Evolutionary conservation across 208 protist species (phyloP).

Genomic region (Leishmania martiniquensis): DNA sequence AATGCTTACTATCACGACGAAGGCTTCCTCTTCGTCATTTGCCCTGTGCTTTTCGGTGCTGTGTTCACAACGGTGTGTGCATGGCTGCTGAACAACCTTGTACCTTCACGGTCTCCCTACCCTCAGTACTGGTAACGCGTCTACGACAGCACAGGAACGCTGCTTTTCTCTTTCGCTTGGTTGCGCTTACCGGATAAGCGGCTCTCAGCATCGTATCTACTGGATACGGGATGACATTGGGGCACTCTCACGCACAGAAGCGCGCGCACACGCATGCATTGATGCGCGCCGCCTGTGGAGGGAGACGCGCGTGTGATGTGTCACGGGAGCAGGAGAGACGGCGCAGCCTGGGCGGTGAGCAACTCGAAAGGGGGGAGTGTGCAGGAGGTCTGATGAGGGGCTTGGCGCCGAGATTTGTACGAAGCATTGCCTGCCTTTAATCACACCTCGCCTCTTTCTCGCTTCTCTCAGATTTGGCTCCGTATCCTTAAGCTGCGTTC

Average conservation of each 20-base stretch:
- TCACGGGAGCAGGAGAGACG: background rate
- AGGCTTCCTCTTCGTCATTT: slow-evolving; percentile 70
- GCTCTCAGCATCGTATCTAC: too few relatives aligned
- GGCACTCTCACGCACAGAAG: background rate
- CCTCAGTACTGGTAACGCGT: slow-evolving; percentile 60
- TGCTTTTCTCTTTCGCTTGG: background rate
- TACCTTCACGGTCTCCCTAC: slow-evolving; percentile 59
- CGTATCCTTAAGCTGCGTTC: background rate
- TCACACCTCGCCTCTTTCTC: background rate
- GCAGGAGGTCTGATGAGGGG: background rate
- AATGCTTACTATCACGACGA: slow-evolving; percentile 67
- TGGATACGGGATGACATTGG: background rate
- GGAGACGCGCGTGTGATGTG: background rate
- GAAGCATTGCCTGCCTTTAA: too few relatives aligned
- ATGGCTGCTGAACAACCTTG: slow-evolving; percentile 62
- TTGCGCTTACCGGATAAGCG: too few relatives aligned
- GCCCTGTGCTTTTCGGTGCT: slow-evolving; percentile 44
- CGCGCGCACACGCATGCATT: background rate
- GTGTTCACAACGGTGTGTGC: slow-evolving; percentile 50
- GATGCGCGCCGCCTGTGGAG: background rate
- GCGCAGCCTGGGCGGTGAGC: background rate
- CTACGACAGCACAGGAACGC: background rate
- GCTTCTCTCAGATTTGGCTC: background rate
- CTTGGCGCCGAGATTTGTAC: background rate
- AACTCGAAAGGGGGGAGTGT: background rate